Conservation (phyloP, 2,329 filamentous ascomycete genomes). For the Hymenoscyphus fraxineus region DNA sequence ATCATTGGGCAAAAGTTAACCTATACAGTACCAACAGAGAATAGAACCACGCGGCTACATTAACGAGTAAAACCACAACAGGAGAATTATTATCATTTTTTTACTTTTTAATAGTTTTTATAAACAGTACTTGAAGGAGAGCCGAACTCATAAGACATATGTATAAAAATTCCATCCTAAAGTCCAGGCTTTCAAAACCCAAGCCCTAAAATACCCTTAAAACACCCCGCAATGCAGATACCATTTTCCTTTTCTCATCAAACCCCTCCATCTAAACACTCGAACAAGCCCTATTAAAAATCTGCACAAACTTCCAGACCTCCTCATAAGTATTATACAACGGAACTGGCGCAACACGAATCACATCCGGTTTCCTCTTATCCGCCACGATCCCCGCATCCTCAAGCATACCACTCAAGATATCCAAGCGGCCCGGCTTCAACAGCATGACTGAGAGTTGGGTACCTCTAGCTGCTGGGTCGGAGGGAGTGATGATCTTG, state of each 20-base stretch:
- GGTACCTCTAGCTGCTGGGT: slow-evolving; percentile 28
- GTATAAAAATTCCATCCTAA: no score
- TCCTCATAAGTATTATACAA: slow-evolving; percentile 80
- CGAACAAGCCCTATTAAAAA: slow-evolving; percentile 40
- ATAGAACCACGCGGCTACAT: no score
- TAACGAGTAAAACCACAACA: no score
- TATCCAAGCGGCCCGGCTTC: slow-evolving; percentile 65
- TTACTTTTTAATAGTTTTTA: no score
- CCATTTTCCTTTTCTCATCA: not conserved
- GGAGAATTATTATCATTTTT: no score
- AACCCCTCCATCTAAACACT: not conserved
- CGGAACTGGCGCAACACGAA: slow-evolving; percentile 78
- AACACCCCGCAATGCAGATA: not conserved
- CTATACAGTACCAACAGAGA: no score
- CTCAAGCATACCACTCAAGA: slow-evolving; percentile 60
- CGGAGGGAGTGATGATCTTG: slow-evolving; percentile 39
- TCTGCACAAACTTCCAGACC: slow-evolving; percentile 55
- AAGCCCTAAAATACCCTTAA: not conserved
- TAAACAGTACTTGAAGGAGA: no score
- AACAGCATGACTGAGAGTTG: slow-evolving; percentile 76
- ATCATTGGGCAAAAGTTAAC: no score
- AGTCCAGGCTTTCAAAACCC: not conserved
- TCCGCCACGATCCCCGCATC: slow-evolving; percentile 72
- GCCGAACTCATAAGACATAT: no score
- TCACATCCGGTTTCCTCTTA: slow-evolving; percentile 80